A percentile compares a stretch with the other conserved stretches of the same genome.
Evolutionary conservation across 306 rosid species (phyloP).

Genomic region (Trichosanthes cucumerina): DNA sequence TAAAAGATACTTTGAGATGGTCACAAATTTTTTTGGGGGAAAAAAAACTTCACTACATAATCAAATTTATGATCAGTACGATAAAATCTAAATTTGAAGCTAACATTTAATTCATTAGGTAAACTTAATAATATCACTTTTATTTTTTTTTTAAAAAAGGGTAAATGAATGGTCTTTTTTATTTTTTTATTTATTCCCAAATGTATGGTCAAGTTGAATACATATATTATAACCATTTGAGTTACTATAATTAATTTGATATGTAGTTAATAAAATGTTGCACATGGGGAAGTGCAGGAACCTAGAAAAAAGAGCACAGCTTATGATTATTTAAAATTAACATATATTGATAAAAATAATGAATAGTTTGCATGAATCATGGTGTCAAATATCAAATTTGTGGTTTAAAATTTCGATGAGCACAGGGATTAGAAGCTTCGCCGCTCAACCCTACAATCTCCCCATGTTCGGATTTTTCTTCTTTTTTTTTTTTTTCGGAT

Average conservation of each 20-base stretch:
- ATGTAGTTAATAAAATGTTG: neutral
- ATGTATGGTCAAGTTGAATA: neutral
- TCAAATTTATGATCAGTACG: no score
- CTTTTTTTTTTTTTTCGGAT: neutral
- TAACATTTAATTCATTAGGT: no score
- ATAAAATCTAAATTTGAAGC: no score
- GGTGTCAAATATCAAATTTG: neutral
- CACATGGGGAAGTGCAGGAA: neutral
- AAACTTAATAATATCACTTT: no score
- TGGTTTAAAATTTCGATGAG: neutral
- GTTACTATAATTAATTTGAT: neutral
- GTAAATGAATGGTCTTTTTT: neutral
- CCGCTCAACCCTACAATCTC: neutral
- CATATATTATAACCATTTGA: neutral
- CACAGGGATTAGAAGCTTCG: slow-evolving; percentile 12
- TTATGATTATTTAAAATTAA: neutral
- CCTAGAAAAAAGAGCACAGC: neutral
- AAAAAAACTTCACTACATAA: no score
- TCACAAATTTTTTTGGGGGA: no score
- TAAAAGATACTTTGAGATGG: no score
- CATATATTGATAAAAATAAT: neutral
- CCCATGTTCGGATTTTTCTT: neutral
- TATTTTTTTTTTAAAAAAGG: neutral
- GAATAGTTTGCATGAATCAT: neutral
- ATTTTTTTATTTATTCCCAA: no score